Evolutionary conservation across 768 basidiomycete genomes (phyloP), one percentile per base, ranked within the genome.

Genomic region (Mycena epipterygia): DNA sequence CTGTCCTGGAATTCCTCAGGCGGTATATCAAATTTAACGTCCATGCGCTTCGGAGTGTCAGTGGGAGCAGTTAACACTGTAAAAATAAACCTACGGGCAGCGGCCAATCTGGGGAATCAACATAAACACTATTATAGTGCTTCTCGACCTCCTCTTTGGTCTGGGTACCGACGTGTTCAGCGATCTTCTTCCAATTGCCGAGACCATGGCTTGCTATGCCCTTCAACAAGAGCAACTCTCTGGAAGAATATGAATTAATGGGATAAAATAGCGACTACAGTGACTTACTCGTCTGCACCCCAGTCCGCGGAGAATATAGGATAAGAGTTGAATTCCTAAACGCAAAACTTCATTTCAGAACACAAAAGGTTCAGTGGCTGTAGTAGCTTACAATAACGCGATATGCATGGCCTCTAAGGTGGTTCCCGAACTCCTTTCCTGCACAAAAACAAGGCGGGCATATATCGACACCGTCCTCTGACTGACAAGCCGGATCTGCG

Each of bases 181-280:
- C 93, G 48, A 97, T 95, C 76, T 96, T 96, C 78, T 93, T 92
- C 97, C 97, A 99, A 78, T 98, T 99, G 5, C 97, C 97, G 37
- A 99, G 81, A 1, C 97, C 97, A 76, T 95, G 93, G 29, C 89
- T 87, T 9, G 94, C 88, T 35, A 96, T 90, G 33, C 96, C 98
- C 63, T 97, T 95, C 51, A 98, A 84, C 21, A 99, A 84, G 9
- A 97, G 84, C 2, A 99, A 86, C 79, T 99, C 97, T 82, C 95
- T 97, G 74, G 29, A 68, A 72, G 59, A 57, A 63, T 14, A 49
- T 37, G 25, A 41, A 3, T 32, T 35, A 46, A 8, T 48, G 53
- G 35, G 29, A 59, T 2, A 48, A 33, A 44, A 39, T 21, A 44
- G 25, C 27, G 13, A 23, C 33, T 56, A 33, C 49, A 25, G 60